A percentile compares a stretch with the other conserved stretches of the same genome.
phyloP scores from a whole-genome alignment of 2,329 filamentous ascomycete species.

The Penicillium thymicola region DNA sequence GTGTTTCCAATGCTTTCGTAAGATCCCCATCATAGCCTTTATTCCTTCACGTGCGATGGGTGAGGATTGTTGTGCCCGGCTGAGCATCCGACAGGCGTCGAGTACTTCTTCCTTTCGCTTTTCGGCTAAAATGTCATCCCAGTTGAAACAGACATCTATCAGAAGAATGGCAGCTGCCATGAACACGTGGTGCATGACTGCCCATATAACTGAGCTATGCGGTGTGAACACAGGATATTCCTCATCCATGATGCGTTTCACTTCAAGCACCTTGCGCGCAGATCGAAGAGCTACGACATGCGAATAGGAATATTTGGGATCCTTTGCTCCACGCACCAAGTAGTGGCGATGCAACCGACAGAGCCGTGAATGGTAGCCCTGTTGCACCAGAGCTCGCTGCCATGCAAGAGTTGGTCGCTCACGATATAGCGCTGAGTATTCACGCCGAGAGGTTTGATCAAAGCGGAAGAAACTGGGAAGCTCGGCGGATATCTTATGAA shows the following conservation, averaged over 20 bases:
- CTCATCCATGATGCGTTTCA: slow-evolving; percentile 36
- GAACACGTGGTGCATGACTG: slow-evolving; percentile 41
- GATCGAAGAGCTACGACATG: slow-evolving; percentile 38
- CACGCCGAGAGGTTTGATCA: slow-evolving; percentile 29
- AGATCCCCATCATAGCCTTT: slow-evolving; percentile 37
- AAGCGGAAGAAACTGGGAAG: slow-evolving; percentile 39
- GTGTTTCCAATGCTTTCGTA: slow-evolving; percentile 33
- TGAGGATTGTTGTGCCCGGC: slow-evolving; percentile 34
- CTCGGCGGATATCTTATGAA: slow-evolving; percentile 30
- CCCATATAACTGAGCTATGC: slow-evolving; percentile 30
- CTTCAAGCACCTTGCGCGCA: slow-evolving; percentile 38
- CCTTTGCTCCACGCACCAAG: slow-evolving; percentile 37
- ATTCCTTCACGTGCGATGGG: slow-evolving; percentile 33
- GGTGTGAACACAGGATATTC: slow-evolving; percentile 26
- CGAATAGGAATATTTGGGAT: slow-evolving; percentile 39
- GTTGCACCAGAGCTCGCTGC: slow-evolving; percentile 37
- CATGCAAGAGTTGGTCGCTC: slow-evolving; percentile 31
- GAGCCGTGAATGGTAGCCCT: slow-evolving; percentile 35
- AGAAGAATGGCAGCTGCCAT: slow-evolving; percentile 40
- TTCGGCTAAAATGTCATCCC: slow-evolving; percentile 36
- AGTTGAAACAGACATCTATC: slow-evolving; percentile 43
- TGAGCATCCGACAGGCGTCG: slow-evolving; percentile 38
- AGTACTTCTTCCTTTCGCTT: slow-evolving; percentile 37
- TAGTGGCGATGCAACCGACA: slow-evolving; percentile 42
- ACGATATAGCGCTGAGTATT: slow-evolving; percentile 29